Percentiles rank a stretch among this genome's conserved stretches.
Conservation (phyloP, 495 filamentous ascomycete species). For the Trichoderma erinaceum region DNA sequence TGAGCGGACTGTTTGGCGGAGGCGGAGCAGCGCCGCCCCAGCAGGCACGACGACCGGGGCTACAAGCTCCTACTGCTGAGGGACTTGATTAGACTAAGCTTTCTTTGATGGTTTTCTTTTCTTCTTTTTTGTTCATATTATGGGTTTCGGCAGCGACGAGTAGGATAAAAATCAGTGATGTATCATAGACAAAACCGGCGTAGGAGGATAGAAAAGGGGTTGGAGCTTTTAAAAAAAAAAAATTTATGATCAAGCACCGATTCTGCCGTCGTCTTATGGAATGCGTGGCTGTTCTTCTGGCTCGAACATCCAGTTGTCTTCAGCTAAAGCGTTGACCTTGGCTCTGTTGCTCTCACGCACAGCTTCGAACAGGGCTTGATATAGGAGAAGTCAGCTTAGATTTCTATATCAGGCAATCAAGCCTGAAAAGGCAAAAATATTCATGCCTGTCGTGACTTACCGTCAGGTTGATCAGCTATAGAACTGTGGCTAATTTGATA, state of each 20-base stretch:
- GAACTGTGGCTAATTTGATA: constrained; percentile 57
- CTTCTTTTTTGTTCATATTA: neutral
- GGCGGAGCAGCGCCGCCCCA: constrained; percentile 41
- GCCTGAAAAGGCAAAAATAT: constrained; percentile 10
- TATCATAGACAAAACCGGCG: constrained; percentile 18
- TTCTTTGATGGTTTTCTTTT: neutral
- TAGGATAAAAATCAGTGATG: neutral
- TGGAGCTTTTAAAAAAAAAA: neutral
- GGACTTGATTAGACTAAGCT: constrained; percentile 40
- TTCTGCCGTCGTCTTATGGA: constrained; percentile 18
- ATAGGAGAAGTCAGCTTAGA: constrained; percentile 23
- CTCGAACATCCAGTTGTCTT: constrained; percentile 92
- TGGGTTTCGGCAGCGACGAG: constrained; percentile 4
- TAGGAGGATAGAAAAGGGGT: constrained; percentile 1
- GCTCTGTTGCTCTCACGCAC: constrained; percentile 64
- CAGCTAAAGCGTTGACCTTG: constrained; percentile 65
- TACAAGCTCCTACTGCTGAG: constrained; percentile 44
- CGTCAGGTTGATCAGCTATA: constrained; percentile 60
- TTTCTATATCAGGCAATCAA: neutral
- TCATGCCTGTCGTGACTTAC: constrained; percentile 36
- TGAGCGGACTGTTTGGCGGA: constrained; percentile 87
- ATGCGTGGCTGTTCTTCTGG: constrained; percentile 45
- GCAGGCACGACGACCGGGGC: constrained; percentile 35
- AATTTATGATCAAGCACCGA: neutral
- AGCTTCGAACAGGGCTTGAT: constrained; percentile 61